A percentile compares a stretch with the other conserved stretches of the same genome.
Evolutionary conservation across 106 monocot genomes (phyloP).

Genomic region (Iris macrosiphon): DNA sequence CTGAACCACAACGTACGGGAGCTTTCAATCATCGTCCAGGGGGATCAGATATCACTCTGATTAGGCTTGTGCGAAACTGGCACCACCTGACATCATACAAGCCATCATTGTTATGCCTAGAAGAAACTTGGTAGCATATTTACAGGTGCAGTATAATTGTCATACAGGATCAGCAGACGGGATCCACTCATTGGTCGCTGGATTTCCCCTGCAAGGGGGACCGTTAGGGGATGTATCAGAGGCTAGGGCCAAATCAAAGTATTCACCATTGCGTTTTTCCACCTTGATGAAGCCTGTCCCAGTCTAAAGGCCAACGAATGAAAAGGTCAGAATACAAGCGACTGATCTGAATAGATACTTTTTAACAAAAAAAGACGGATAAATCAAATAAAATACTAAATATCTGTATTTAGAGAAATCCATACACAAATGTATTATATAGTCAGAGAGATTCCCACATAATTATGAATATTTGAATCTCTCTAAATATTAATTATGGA

Average conservation of each 20-base stretch:
- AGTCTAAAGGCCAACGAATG: conserved; percentile 31
- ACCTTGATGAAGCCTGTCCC: conserved; percentile 82
- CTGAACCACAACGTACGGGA: too few species aligned
- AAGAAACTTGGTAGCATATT: too few species aligned
- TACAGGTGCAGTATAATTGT: background rate
- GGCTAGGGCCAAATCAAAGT: conserved; percentile 14
- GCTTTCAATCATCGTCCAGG: too few species aligned
- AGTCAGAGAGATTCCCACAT: background rate
- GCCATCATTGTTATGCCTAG: background rate
- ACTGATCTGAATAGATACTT: too few species aligned
- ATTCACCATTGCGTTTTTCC: conserved; percentile 23
- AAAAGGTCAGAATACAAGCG: background rate
- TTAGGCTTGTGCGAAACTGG: conserved; percentile 59
- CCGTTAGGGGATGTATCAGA: conserved; percentile 2
- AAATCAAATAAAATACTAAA: background rate
- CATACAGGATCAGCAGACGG: conserved; percentile 58
- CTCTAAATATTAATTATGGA: too few species aligned
- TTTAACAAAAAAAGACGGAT: background rate
- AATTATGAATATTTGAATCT: background rate
- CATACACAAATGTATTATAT: too few species aligned
- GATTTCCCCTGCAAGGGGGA: conserved; percentile 43
- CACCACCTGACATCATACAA: conserved; percentile 38
- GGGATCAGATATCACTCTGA: conserved; percentile 48
- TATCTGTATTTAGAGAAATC: background rate
- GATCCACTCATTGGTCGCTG: conserved; percentile 85